A percentile compares a stretch with the other conserved stretches of the same genome.
These are phyloP conservation scores for Porcisia hertigi DNA, from an alignment of 208 protist genomes.

Conservation along the genomic window DNA sequence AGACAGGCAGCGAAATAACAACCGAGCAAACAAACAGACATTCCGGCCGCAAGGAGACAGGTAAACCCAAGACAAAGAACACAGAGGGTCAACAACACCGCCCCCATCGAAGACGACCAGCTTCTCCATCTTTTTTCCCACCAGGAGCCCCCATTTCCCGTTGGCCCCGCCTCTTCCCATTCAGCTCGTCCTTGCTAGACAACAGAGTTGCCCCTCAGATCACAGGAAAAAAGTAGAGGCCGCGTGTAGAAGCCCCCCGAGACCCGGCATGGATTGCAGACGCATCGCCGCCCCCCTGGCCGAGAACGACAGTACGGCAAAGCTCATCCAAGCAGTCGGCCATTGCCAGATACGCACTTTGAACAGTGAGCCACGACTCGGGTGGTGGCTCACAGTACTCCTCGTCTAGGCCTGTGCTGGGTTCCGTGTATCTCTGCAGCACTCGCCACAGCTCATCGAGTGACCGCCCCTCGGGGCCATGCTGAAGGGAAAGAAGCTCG, in stretches of 20 bases:
- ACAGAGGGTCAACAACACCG: too few relatives aligned
- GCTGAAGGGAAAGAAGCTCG: conserved; percentile 26
- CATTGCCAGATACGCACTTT: conserved; percentile 32
- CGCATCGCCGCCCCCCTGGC: background rate
- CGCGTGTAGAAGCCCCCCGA: background rate
- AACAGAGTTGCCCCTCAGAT: conserved; percentile 3
- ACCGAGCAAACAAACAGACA: background rate
- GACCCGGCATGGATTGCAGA: background rate
- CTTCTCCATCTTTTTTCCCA: background rate
- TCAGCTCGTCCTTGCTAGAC: background rate
- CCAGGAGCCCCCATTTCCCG: background rate
- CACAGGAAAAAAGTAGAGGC: conserved; percentile 16
- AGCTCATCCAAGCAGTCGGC: conserved; percentile 40
- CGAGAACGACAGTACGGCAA: conserved; percentile 39
- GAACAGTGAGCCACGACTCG: conserved; percentile 37
- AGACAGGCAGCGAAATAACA: background rate
- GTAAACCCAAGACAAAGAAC: background rate
- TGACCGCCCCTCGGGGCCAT: conserved; percentile 7
- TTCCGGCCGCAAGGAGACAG: background rate
- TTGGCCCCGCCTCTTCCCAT: background rate
- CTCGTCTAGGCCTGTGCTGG: background rate
- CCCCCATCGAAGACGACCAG: background rate
- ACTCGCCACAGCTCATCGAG: conserved; percentile 18
- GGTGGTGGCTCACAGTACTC: background rate
- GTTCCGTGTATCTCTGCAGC: conserved; percentile 14